phyloP scores from a whole-genome alignment of 164 flowering plant species.

The Tinospora cordifolia region DNA sequence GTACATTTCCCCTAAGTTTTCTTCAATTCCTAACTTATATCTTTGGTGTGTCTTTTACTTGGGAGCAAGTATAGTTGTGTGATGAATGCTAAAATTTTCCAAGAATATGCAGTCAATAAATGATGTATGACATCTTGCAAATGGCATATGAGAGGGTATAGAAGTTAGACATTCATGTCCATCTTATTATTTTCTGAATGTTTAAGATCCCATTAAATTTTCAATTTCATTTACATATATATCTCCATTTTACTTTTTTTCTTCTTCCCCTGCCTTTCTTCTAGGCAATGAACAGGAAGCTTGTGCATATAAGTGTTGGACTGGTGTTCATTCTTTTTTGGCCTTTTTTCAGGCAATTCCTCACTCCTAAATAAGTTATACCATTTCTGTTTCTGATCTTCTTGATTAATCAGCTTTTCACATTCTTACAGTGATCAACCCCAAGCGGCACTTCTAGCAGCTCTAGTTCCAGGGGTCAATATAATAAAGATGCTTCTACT shows the following conservation, averaged over 20 bases:
- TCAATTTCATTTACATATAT: background rate
- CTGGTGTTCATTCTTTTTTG: constrained; percentile 88
- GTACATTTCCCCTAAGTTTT: no score
- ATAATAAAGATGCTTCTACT: constrained; percentile 65
- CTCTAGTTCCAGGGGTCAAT: constrained; percentile 68
- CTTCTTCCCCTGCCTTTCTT: constrained; percentile 11
- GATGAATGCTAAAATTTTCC: background rate
- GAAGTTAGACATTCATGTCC: background rate
- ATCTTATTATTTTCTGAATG: background rate
- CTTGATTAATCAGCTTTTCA: constrained; percentile 7
- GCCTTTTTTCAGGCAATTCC: constrained; percentile 83
- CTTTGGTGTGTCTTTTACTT: background rate
- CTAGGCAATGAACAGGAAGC: constrained; percentile 71
- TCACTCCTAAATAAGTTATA: background rate
- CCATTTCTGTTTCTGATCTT: background rate
- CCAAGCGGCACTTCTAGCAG: constrained; percentile 58
- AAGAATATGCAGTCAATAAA: background rate
- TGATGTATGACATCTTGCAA: background rate
- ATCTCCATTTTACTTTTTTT: background rate
- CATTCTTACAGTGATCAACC: constrained; percentile 43
- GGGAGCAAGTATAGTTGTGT: background rate
- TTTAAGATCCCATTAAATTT: background rate
- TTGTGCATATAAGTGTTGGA: constrained; percentile 80
- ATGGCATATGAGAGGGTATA: background rate
- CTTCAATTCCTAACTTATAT: background rate